Percentiles rank a stretch among this genome's conserved stretches.
Evolutionary conservation across 768 basidiomycete species (phyloP).

Genomic region (Xanthoconium stramineum): DNA sequence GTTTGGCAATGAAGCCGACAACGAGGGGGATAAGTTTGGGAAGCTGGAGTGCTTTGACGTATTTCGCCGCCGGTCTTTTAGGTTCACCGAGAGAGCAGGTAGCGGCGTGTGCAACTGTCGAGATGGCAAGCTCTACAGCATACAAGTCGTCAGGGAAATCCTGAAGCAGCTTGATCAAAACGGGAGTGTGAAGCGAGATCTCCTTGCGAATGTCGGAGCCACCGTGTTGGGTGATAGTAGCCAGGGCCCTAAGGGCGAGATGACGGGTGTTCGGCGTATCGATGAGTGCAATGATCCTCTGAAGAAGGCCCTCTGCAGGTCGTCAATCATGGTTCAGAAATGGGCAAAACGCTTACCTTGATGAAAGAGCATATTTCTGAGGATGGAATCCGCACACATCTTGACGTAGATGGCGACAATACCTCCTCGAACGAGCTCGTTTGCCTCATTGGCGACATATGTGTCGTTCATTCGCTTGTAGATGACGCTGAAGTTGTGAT

Average conservation of each 20-base stretch:
- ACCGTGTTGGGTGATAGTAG: conserved; percentile 58
- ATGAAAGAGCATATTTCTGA: conserved; percentile 55
- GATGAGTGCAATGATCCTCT: conserved; percentile 50
- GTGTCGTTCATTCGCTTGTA: conserved; percentile 45
- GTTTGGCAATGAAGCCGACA: conserved; percentile 41
- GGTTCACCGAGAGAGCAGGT: conserved; percentile 39
- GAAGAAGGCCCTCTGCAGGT: conserved; percentile 43
- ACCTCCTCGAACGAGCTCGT: conserved; percentile 46
- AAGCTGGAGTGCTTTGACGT: conserved; percentile 41
- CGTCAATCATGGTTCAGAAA: not conserved
- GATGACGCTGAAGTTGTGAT: conserved; percentile 50
- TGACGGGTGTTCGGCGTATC: conserved; percentile 42
- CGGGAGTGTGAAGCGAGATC: conserved; percentile 40
- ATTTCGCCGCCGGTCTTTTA: conserved; percentile 30
- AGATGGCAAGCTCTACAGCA: conserved; percentile 46
- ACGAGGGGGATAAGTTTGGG: conserved; percentile 40
- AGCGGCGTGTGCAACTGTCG: conserved; percentile 50
- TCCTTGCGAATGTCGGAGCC: conserved; percentile 46
- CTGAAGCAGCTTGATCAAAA: conserved; percentile 44
- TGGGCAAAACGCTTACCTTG: conserved; percentile 34
- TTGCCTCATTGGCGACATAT: conserved; percentile 39
- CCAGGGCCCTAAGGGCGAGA: conserved; percentile 50
- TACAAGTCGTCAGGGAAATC: conserved; percentile 47
- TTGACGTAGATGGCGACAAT: conserved; percentile 59
- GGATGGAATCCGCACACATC: conserved; percentile 55